Evolutionary conservation across 2,329 filamentous ascomycete species (phyloP).

Genomic region (Phyllosticta capitalensis): DNA sequence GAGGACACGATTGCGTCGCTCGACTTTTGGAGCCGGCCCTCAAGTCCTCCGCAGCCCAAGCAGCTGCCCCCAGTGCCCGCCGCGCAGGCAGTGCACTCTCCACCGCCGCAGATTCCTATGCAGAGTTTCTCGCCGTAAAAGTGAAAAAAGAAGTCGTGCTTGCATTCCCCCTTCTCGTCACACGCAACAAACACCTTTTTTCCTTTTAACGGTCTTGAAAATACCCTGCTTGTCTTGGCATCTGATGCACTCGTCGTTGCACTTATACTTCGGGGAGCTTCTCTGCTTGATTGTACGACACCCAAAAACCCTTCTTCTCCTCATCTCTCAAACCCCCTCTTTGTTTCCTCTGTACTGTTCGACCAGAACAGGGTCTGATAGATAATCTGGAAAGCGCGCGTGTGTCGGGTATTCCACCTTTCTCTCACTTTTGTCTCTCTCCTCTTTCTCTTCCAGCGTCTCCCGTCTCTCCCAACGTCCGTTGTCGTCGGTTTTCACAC

Average conservation of each 20-base stretch:
- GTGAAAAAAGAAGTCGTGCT: not conserved
- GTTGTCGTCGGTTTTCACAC: too few species aligned
- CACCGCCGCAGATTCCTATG: slow-evolving; percentile 8
- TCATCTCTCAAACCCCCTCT: slow-evolving; percentile 1
- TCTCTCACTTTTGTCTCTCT: slow-evolving; percentile 1
- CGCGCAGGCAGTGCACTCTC: not conserved
- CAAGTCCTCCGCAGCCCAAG: slow-evolving; percentile 11
- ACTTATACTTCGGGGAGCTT: not conserved
- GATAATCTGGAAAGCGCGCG: slow-evolving; percentile 1
- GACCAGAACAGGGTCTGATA: slow-evolving; percentile 1
- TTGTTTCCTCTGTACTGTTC: slow-evolving; percentile 7
- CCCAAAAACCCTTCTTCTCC: slow-evolving; percentile 3
- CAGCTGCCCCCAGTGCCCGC: not conserved
- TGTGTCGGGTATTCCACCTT: not conserved
- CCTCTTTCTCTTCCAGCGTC: slow-evolving; percentile 2
- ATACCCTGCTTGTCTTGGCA: not conserved
- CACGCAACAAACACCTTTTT: not conserved
- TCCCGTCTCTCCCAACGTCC: not conserved
- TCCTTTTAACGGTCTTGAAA: not conserved
- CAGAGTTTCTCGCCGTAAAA: slow-evolving; percentile 10
- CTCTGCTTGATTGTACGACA: not conserved
- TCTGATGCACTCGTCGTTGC: not conserved
- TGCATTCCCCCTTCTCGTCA: not conserved
- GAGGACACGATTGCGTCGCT: slow-evolving; percentile 90
- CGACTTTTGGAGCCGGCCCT: slow-evolving; percentile 70